A percentile compares a stretch with the other conserved stretches of the same genome.
Conservation (phyloP, 1,284 basidiomycete genomes). For the Moesziomyces sp. region DNA sequence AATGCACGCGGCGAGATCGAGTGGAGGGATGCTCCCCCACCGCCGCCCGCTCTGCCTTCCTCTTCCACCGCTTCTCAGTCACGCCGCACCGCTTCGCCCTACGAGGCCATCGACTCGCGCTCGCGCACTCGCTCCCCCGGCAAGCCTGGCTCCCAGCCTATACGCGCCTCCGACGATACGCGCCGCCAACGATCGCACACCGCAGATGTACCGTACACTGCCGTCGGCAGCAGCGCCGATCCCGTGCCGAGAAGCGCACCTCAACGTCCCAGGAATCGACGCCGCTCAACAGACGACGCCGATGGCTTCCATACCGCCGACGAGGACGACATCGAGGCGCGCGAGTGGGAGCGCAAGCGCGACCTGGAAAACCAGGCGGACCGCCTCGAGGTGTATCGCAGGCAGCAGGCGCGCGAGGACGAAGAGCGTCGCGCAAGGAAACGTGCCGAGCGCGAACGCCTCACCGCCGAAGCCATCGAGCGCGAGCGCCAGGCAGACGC, state of each 20-base stretch:
- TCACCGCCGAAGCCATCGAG: conserved; percentile 9
- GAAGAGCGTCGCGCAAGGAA: conserved; percentile 22
- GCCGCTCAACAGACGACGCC: conserved; percentile 30
- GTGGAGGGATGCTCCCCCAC: conserved; percentile 39
- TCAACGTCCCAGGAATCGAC: conserved; percentile 16
- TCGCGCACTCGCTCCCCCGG: conserved; percentile 18
- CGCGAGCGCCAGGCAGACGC: conserved; percentile 16
- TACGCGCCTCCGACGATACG: conserved; percentile 12
- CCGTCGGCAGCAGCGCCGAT: conserved; percentile 11
- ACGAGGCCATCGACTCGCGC: conserved; percentile 6
- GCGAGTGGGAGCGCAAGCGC: conserved; percentile 41
- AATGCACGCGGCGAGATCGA: conserved; percentile 52
- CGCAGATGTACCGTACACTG: conserved; percentile 9
- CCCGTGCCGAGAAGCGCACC: not conserved
- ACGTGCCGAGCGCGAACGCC: conserved; percentile 28
- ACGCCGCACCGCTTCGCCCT: conserved; percentile 21
- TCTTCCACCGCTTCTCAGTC: conserved; percentile 4
- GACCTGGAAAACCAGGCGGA: conserved; percentile 40
- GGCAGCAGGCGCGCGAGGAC: conserved; percentile 32
- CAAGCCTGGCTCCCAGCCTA: not conserved
- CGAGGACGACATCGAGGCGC: conserved; percentile 38
- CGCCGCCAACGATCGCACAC: conserved; percentile 11
- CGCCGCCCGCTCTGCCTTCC: conserved; percentile 7
- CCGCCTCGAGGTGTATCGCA: conserved; percentile 24
- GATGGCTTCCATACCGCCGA: conserved; percentile 46